Percentiles rank a stretch among this genome's conserved stretches.
Conservation (phyloP, 371 early-diverging fungal species). For the Lichtheimia ramosa region DNA sequence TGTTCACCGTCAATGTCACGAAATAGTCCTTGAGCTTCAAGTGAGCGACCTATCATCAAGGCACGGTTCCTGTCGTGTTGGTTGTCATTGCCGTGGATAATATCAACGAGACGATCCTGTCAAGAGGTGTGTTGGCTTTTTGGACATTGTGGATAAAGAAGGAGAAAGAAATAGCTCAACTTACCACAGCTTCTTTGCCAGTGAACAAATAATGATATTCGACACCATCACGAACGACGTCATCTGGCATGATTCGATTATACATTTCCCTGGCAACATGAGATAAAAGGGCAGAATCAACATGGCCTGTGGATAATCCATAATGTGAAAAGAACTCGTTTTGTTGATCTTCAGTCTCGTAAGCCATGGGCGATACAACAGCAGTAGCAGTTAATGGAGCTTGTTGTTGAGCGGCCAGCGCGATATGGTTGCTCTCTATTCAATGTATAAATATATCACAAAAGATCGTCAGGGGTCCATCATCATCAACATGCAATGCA, state of each 20-base stretch:
- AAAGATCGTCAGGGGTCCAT: no score
- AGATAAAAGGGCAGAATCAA: conserved; percentile 75
- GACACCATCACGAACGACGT: conserved; percentile 70
- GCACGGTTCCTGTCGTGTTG: conserved; percentile 78
- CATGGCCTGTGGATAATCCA: background rate
- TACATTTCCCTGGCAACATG: conserved; percentile 74
- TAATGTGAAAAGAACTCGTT: conserved; percentile 15
- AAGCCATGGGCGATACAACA: conserved; percentile 17
- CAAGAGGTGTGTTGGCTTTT: background rate
- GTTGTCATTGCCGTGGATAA: conserved; percentile 41
- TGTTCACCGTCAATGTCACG: conserved; percentile 83
- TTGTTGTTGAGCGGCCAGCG: conserved; percentile 9
- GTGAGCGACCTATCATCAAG: conserved; percentile 75
- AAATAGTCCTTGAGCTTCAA: conserved; percentile 82
- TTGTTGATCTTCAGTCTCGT: conserved; percentile 15
- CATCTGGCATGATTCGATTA: conserved; percentile 30
- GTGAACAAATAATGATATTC: conserved; percentile 78
- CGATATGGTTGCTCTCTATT: background rate
- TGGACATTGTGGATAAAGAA: background rate
- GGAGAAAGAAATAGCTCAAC: conserved; percentile 3
- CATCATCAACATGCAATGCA: no score
- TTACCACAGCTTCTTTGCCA: conserved; percentile 83
- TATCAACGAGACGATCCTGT: conserved; percentile 56
- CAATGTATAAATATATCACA: no score
- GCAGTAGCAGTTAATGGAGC: background rate